These are phyloP conservation scores for Colletotrichum sublineola DNA, from an alignment of 2,329 filamentous ascomycete genomes.

Conservation along the genomic window DNA sequence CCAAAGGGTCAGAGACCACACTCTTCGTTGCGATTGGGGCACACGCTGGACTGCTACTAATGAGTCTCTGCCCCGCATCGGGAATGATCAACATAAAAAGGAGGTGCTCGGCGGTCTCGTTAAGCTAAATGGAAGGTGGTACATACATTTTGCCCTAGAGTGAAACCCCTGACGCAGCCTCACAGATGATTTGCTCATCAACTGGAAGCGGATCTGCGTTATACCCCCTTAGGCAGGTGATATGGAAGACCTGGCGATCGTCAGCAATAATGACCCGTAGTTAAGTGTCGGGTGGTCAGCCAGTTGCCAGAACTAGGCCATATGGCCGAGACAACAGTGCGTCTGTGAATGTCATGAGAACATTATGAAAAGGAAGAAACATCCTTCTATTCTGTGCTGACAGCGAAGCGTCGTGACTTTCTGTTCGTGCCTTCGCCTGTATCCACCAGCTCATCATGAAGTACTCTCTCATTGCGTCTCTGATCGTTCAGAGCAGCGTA, in stretches of 20 bases:
- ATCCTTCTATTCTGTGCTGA: neutral
- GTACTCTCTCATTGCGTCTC: constrained; percentile 35
- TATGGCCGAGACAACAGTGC: neutral
- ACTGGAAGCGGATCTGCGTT: neutral
- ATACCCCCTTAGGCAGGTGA: constrained; percentile 25
- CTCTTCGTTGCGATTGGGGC: neutral
- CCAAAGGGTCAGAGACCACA: neutral
- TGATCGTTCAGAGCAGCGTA: constrained; percentile 30
- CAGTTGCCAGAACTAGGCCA: constrained; percentile 2
- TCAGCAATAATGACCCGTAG: neutral
- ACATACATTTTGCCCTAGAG: constrained; percentile 1
- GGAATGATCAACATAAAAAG: constrained; percentile 5
- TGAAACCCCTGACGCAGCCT: neutral
- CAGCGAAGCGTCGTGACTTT: neutral
- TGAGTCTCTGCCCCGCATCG: constrained; percentile 9
- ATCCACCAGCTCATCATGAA: constrained; percentile 21
- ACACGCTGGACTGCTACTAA: neutral
- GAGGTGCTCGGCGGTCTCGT: constrained; percentile 15
- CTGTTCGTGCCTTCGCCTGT: neutral
- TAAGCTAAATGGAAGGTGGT: constrained; percentile 22
- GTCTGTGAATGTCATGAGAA: neutral
- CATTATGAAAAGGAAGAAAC: constrained; percentile 12
- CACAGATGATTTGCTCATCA: neutral
- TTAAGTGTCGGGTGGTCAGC: neutral
- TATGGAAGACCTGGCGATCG: neutral